Conservation (phyloP, 495 filamentous ascomycete genomes). For the Aspergillus bridgeri region DNA sequence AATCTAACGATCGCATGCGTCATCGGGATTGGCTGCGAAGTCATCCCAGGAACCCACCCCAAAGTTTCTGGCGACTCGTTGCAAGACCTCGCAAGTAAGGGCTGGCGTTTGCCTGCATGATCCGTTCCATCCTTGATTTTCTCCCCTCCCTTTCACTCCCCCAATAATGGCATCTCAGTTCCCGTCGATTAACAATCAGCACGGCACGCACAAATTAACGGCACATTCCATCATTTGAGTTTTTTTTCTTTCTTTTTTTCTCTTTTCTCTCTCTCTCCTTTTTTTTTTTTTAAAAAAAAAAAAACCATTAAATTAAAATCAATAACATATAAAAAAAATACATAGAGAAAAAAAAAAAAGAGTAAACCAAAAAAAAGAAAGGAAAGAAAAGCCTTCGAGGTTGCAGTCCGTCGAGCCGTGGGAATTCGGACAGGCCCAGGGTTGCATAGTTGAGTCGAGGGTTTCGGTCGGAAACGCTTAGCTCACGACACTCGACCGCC, state of each 20-base stretch:
- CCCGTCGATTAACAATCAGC: slow-evolving; percentile 6
- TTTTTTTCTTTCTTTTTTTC: no score
- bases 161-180: background rate
- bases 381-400: slow-evolving; percentile 4
- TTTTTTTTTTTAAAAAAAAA: no score
- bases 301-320: background rate
- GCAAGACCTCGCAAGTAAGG: slow-evolving; percentile 11
- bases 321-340: background rate
- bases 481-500: slow-evolving; percentile 24
- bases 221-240: no score
- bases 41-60: slow-evolving; percentile 24
- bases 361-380: slow-evolving; percentile 1
- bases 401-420: slow-evolving; percentile 20
- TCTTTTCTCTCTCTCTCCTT: no score
- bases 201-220: background rate
- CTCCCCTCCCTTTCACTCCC: background rate
- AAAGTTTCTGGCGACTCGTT: slow-evolving; percentile 18
- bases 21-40: slow-evolving; percentile 21
- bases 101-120: slow-evolving; percentile 15
- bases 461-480: slow-evolving; percentile 17
- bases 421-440: slow-evolving; percentile 24
- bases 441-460: slow-evolving; percentile 23
- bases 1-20: slow-evolving; percentile 5
- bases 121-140: slow-evolving; percentile 11
- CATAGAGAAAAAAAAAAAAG: background rate